phyloP scores from a whole-genome alignment of 176 grass and related monocot genomes.

The Cenchrus americanus region DNA sequence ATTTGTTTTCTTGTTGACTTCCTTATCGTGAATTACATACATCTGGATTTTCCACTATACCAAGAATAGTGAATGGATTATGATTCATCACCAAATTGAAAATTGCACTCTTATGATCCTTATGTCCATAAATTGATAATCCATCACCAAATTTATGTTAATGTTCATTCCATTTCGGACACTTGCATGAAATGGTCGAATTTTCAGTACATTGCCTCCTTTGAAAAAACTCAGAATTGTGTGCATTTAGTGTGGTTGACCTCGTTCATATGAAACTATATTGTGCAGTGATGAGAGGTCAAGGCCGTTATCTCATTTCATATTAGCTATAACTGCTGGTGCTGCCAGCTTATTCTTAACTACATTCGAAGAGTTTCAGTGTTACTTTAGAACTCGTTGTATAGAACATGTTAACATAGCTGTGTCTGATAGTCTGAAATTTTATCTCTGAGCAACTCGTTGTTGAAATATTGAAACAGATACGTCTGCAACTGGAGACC shows the following conservation, averaged over 20 bases:
- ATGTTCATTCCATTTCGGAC: neutral
- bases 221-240: too few species aligned
- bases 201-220: too few species aligned
- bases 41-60: neutral
- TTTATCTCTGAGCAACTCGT: neutral
- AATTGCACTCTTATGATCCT: neutral
- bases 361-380: neutral
- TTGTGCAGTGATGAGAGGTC: too few species aligned
- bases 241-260: too few species aligned
- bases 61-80: neutral
- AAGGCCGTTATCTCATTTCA: neutral
- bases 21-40: neutral
- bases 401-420: neutral
- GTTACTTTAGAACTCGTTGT: neutral
- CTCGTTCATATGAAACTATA: too few species aligned
- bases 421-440: neutral
- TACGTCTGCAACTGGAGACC: conserved; percentile 64
- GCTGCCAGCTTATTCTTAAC: too few species aligned
- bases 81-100: neutral
- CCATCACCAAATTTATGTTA: neutral
- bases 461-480: conserved; percentile 52
- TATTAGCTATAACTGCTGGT: neutral
- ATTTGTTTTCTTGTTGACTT: neutral
- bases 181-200: neutral
- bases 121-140: neutral